phyloP scores from a whole-genome alignment of 768 basidiomycete species.

The Russula dissimulans region DNA sequence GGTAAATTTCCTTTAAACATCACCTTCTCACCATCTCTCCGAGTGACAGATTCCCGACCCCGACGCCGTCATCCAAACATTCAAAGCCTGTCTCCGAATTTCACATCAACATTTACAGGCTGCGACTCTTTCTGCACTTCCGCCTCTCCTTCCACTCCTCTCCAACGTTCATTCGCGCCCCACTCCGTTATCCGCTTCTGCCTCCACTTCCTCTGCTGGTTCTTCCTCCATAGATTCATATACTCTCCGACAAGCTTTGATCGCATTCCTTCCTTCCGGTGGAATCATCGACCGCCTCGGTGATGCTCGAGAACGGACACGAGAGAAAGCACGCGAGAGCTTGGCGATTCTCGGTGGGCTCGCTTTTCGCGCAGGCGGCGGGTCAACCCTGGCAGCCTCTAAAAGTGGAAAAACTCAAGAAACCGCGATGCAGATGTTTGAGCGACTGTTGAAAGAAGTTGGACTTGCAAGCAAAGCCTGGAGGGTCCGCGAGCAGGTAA shows the following conservation, averaged over 20 bases:
- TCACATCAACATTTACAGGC: constrained; percentile 76
- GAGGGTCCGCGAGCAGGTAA: constrained; percentile 80
- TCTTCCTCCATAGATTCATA: constrained; percentile 42
- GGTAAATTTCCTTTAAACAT: not conserved
- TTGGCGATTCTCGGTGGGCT: constrained; percentile 67
- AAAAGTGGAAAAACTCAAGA: constrained; percentile 54
- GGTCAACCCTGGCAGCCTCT: constrained; percentile 35
- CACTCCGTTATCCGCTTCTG: constrained; percentile 31
- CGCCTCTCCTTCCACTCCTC: constrained; percentile 54
- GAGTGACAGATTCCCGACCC: constrained; percentile 54
- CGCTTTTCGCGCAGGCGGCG: constrained; percentile 51
- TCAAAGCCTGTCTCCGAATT: constrained; percentile 70
- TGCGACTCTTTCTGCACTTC: constrained; percentile 65
- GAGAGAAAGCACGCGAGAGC: constrained; percentile 66
- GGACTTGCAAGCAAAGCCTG: constrained; percentile 76
- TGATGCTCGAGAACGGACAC: constrained; percentile 59
- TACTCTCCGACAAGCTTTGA: constrained; percentile 57
- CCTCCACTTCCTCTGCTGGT: constrained; percentile 40
- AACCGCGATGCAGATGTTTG: constrained; percentile 60
- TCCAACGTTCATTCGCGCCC: constrained; percentile 28
- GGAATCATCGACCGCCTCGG: constrained; percentile 79
- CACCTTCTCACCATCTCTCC: not conserved
- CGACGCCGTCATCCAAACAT: constrained; percentile 55
- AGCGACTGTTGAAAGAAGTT: constrained; percentile 58
- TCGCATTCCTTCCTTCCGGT: constrained; percentile 62